These are phyloP conservation scores for Endocarpon pusillum DNA, from an alignment of 495 filamentous ascomycete species.

Conservation along the genomic window DNA sequence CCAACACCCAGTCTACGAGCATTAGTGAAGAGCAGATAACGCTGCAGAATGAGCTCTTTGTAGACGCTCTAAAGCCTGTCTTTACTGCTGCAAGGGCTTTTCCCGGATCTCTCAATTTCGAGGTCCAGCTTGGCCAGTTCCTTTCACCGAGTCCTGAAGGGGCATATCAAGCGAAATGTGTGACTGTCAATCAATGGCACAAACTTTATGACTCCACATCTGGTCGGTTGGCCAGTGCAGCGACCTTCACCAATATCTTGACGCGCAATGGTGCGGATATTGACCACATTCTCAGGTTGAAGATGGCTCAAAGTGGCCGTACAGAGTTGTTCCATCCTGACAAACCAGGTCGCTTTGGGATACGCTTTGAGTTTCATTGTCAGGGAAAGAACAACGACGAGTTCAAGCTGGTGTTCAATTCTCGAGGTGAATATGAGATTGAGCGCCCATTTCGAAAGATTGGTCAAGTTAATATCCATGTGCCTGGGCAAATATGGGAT, in stretches of 20 bases:
- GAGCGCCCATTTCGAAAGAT: constrained; percentile 6
- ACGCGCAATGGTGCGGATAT: constrained; percentile 22
- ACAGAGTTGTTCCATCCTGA: no score
- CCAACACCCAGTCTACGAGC: no score
- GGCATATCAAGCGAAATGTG: constrained; percentile 5
- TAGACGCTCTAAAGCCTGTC: constrained; percentile 7
- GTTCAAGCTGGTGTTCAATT: constrained; percentile 35
- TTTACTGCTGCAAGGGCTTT: constrained; percentile 16
- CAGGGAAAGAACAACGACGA: constrained; percentile 7
- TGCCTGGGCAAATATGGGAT: constrained; percentile 30
- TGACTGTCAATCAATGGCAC: constrained; percentile 13
- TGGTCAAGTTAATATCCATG: constrained; percentile 24
- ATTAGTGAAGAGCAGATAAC: constrained; percentile 1
- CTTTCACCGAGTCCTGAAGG: constrained; percentile 13
- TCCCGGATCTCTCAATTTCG: constrained; percentile 17
- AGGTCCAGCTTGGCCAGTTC: constrained; percentile 22
- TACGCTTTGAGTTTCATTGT: constrained; percentile 35
- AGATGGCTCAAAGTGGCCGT: no score
- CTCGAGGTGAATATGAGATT: constrained; percentile 13
- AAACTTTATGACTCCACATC: constrained; percentile 11
- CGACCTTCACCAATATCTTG: constrained; percentile 17
- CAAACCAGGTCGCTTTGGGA: no score
- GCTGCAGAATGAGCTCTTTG: constrained; percentile 10
- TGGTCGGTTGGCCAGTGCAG: constrained; percentile 7
- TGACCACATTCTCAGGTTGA: constrained; percentile 21